phyloP scores from a whole-genome alignment of 768 basidiomycete genomes.

The Lyophyllum decastes region DNA sequence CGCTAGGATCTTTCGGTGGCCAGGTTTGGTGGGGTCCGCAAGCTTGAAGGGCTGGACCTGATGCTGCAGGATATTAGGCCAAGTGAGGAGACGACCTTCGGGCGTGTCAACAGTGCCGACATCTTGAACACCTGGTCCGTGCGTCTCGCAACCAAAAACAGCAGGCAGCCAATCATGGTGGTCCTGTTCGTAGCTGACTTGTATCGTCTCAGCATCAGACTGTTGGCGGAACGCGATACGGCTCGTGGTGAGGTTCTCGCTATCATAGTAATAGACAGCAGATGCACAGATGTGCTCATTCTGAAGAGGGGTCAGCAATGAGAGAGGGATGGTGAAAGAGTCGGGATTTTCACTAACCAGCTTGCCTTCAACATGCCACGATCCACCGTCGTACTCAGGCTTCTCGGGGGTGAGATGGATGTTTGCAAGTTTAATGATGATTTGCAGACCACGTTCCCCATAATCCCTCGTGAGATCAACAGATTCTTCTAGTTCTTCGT shows the following conservation, averaged over 20 bases:
- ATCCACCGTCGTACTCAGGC: conserved; percentile 35
- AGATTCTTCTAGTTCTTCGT: not conserved
- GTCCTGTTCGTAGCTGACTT: not conserved
- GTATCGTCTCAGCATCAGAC: not conserved
- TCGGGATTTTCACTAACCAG: conserved; percentile 7
- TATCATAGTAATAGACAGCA: conserved; percentile 4
- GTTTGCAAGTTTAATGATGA: conserved; percentile 34
- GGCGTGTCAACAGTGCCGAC: conserved; percentile 18
- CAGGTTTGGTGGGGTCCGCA: conserved; percentile 8
- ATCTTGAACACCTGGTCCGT: not conserved
- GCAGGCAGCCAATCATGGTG: not conserved
- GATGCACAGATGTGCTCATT: conserved; percentile 27
- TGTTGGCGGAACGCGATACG: conserved; percentile 31
- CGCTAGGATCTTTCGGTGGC: conserved; percentile 15
- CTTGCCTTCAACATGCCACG: conserved; percentile 40
- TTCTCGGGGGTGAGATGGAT: conserved; percentile 37
- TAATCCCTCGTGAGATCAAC: conserved; percentile 15
- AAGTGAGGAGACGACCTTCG: conserved; percentile 16
- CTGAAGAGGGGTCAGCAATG: conserved; percentile 1
- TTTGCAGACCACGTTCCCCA: conserved; percentile 22
- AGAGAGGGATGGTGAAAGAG: not conserved
- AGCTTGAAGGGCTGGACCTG: conserved; percentile 10
- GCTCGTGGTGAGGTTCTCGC: conserved; percentile 26
- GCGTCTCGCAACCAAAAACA: not conserved
- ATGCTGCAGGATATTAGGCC: conserved; percentile 17